Evolutionary conservation across 768 basidiomycete species (phyloP).

Genomic region (Lactarius sanguifluus): DNA sequence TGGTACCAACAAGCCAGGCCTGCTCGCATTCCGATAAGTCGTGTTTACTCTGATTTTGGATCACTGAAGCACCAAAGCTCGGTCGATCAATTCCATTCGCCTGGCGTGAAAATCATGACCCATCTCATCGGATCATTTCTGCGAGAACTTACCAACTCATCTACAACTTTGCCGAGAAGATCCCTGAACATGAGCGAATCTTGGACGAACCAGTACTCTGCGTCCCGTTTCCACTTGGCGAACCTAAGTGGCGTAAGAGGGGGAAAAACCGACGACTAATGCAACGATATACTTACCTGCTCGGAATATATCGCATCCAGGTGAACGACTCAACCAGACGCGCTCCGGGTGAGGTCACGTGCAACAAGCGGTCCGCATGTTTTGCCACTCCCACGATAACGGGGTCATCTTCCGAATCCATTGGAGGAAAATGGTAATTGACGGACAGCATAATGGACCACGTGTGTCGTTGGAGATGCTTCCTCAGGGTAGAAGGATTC

Average conservation of each 20-base stretch:
- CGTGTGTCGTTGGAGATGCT: slow-evolving; percentile 31
- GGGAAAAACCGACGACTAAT: not conserved
- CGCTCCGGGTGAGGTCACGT: not conserved
- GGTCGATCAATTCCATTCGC: slow-evolving; percentile 7
- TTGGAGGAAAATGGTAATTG: slow-evolving; percentile 9
- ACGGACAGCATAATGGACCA: slow-evolving; percentile 32
- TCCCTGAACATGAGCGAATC: slow-evolving; percentile 15
- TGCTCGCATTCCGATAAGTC: not conserved
- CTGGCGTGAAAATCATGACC: not conserved
- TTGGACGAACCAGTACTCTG: slow-evolving; percentile 11
- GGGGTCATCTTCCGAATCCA: slow-evolving; percentile 22
- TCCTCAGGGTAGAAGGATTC: slow-evolving; percentile 30
- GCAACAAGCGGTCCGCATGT: not conserved
- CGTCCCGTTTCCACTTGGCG: slow-evolving; percentile 23
- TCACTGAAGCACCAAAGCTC: slow-evolving; percentile 9
- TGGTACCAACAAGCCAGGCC: slow-evolving; percentile 2
- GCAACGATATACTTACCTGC: not conserved
- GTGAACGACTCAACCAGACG: not conserved
- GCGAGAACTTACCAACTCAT: not conserved
- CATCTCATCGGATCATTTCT: not conserved
- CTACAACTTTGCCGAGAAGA: slow-evolving; percentile 1
- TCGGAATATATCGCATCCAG: slow-evolving; percentile 7
- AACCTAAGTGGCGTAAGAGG: not conserved
- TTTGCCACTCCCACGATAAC: not conserved
- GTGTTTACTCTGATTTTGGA: not conserved